Evolutionary conservation across 2,329 filamentous ascomycete species (phyloP).

Genomic region (Botrytis elliptica): DNA sequence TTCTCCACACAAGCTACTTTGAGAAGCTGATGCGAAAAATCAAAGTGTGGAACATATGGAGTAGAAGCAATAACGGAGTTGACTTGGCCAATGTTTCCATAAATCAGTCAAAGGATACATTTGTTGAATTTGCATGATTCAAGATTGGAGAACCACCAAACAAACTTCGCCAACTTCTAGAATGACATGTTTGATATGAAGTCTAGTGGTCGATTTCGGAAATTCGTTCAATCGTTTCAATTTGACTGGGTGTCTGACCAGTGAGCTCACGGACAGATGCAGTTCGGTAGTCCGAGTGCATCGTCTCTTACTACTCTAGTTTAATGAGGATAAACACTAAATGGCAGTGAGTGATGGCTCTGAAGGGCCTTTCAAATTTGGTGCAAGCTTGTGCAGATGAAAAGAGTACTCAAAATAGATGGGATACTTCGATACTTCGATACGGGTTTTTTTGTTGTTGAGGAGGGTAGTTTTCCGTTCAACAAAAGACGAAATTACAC

Average conservation of each 20-base stretch:
- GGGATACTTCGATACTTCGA: background rate
- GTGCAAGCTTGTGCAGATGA: slow-evolving; percentile 2
- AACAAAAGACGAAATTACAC: slow-evolving; percentile 15
- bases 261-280: slow-evolving; percentile 35
- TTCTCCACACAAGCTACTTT: slow-evolving; percentile 17
- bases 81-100: slow-evolving; percentile 15
- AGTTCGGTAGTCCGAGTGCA: slow-evolving; percentile 32
- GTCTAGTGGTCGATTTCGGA: slow-evolving; percentile 1
- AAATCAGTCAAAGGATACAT: slow-evolving; percentile 12
- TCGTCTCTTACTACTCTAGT: slow-evolving; percentile 7
- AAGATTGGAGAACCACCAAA: slow-evolving; percentile 4
- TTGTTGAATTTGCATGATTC: slow-evolving; percentile 8
- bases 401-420: background rate
- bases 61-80: slow-evolving; percentile 10
- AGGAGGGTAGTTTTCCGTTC: background rate
- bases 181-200: slow-evolving; percentile 18
- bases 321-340: background rate
- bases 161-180: slow-evolving; percentile 17
- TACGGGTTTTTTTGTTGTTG: background rate
- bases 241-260: slow-evolving; percentile 32
- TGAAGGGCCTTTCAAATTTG: background rate
- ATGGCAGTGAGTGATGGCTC: background rate
- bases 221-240: slow-evolving; percentile 29
- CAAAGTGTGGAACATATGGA: slow-evolving; percentile 15
- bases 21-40: slow-evolving; percentile 16